Evolutionary conservation across 345 rosid species (phyloP), one percentile per base, ranked within the genome.

Genomic region (Eucalyptus polyanthemos): DNA sequence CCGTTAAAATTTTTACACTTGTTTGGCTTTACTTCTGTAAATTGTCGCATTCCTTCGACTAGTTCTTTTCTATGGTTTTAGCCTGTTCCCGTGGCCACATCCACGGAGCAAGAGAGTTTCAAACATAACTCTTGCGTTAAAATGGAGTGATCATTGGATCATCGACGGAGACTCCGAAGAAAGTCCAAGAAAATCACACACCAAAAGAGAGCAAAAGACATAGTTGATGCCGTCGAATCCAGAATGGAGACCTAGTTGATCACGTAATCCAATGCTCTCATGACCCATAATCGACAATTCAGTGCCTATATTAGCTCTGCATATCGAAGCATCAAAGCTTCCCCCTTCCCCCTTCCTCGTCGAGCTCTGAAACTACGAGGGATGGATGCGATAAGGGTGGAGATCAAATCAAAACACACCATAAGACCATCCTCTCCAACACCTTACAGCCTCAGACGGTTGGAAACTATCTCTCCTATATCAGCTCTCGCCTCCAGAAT

Each of bases 371-470:
- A 76, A 21, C 85, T 25, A 40, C 85, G 7, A 40, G 47, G 24
- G 85, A 83, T 22, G 80, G 67, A 72, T 40, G 83, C 5, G 65
- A 19, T 90, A 86, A 72, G 85, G 67, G 58, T 89, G 22, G 16
- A 51, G 45, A 89, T 91, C 87, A 89, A 76, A 58, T 90, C 92
- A 12, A 89, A 50, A 87, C 90, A 91, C 60, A 56, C 85, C 65
- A 91, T 90, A 80, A 91, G 88, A 87, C 93, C 94, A 76, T 89
- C 90, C 17, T 88, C 92, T 62, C 88, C 92, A 88, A 90, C 92
- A 14, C 93, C 93, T 37, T 15, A 21, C 24, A 87, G 88, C 81
- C 92, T 87, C 5, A 62, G 90, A 86, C 86, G 10, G 60, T 87
- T 90, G 87, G 87, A 91, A 87, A 10, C 93, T 93, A 62, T 92